Evolutionary conservation across 1,284 basidiomycete genomes (phyloP), one percentile per base, ranked within the genome.

Genomic region (Wallemia mellicola): DNA sequence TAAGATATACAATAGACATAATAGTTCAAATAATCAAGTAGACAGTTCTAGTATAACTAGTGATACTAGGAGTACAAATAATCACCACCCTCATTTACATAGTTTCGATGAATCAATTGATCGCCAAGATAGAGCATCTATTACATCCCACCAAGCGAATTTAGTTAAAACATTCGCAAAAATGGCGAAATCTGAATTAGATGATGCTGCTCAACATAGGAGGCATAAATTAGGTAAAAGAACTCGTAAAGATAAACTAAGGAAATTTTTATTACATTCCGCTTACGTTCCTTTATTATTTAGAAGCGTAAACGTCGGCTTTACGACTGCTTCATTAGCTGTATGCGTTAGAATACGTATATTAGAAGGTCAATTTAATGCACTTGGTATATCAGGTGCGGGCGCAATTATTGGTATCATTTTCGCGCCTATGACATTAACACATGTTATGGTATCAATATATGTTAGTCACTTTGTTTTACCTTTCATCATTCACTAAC

Each of bases 401-500:
- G 58, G 61, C 63, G 89, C 86, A 22, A 79, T 83, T 2, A 75
- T 89, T 24, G 81, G 86, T 59, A 84, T 92, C 65, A 81, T 91
- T 59, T 87, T 88, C 67, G 81, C 83, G 2, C 83, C 86, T 7
- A 70, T 85, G 60, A 88, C 84, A 2, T 73, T 92, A 30, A 73
- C 85, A 1, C 87, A 92, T 72, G 86, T 91, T 63, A 79, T 88
- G 74, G 72, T 77, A 56, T 82, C 83, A 33, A 79, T 88, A 63
- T 86, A 85, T 68, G n/a, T n/a, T n/a, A n/a, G n/a, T n/a, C n/a
- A n/a, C n/a, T n/a, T n/a, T n/a, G n/a, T n/a, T n/a, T n/a, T n/a
- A n/a, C n/a, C n/a, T n/a, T n/a, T n/a, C n/a, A n/a, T n/a, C n/a
- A n/a, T n/a, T n/a, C n/a, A n/a, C n/a, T n/a, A n/a, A n/a, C n/a